Conservation (phyloP, 148 eudicot species). For the Fagopyrum homotropicum region DNA sequence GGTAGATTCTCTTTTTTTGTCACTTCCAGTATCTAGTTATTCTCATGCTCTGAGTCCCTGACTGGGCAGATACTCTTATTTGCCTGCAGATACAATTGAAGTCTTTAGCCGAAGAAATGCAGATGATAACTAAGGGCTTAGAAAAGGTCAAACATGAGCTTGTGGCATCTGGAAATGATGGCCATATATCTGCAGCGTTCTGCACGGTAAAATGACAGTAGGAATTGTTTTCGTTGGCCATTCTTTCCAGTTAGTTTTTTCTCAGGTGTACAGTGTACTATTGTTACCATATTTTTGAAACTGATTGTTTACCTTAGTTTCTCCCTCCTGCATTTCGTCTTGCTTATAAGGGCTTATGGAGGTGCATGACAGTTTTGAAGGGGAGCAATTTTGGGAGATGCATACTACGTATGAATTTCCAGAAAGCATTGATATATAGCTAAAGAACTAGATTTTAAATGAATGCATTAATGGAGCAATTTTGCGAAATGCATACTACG, state of each 20-base stretch:
- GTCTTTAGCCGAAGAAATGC: constrained; percentile 98
- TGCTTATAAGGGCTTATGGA: neutral
- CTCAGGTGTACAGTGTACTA: neutral
- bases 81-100: constrained; percentile 91
- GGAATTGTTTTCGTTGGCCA: neutral
- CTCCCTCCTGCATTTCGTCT: neutral
- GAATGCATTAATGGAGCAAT: neutral
- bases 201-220: constrained; percentile 39
- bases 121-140: constrained; percentile 76
- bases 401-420: neutral
- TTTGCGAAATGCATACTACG: neutral
- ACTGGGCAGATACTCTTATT: neutral
- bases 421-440: neutral
- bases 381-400: neutral
- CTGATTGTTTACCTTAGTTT: neutral
- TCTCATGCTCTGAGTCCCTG: neutral
- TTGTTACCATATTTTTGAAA: neutral
- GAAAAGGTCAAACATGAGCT: constrained; percentile 86
- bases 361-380: neutral
- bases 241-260: neutral
- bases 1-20: constrained; percentile 27
- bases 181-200: constrained; percentile 77
- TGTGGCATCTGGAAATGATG: constrained; percentile 76
- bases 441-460: too few species aligned
- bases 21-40: neutral